Evolutionary conservation across 345 rosid species (phyloP).

Genomic region (Melaleuca alternifolia): DNA sequence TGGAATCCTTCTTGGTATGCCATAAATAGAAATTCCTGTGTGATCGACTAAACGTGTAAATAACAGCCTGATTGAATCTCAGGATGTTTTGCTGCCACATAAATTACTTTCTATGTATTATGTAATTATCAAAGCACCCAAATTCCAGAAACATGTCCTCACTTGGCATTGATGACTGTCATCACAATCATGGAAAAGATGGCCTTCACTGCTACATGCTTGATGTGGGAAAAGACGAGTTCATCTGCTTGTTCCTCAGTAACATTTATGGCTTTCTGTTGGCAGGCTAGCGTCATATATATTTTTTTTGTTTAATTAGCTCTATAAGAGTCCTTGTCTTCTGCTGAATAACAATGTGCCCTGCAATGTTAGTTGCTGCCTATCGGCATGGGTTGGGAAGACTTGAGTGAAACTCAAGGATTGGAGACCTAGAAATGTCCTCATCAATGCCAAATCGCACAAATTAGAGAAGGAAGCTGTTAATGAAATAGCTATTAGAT

Average conservation of each 20-base stretch:
- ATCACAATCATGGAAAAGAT: background rate
- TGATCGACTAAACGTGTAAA: background rate
- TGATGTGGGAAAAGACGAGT: background rate
- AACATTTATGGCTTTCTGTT: background rate
- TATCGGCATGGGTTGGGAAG: background rate
- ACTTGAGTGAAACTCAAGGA: background rate
- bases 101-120: background rate
- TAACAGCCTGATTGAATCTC: background rate
- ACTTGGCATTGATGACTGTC: background rate
- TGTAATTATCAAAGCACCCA: background rate
- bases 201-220: background rate
- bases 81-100: background rate
- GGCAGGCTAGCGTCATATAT: background rate
- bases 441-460: background rate
- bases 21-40: background rate
- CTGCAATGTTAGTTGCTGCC: background rate
- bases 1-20: slow-evolving; percentile 86
- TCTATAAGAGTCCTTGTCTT: background rate
- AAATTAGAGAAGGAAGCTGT: background rate
- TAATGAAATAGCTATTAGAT: background rate
- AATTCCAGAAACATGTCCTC: background rate
- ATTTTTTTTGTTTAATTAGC: background rate
- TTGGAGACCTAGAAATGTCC: background rate
- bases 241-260: background rate
- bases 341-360: background rate